Conservation (phyloP, 2,329 filamentous ascomycete genomes). For the Macrophomina tecta region DNA sequence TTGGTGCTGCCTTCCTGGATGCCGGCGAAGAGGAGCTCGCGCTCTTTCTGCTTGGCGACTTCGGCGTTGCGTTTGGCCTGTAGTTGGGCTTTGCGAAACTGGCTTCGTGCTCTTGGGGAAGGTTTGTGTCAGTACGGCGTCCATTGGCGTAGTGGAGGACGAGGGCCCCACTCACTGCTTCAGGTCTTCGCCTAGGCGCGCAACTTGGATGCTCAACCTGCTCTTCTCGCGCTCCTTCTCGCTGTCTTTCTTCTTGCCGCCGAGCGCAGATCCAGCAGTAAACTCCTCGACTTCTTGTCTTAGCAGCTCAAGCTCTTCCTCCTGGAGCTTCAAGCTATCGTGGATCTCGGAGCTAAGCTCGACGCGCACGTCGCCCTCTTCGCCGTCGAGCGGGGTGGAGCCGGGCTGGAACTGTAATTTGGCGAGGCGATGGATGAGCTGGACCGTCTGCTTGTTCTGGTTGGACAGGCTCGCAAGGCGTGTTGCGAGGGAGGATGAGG, state of each 20-base stretch:
- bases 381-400: constrained; percentile 63
- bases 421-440: constrained; percentile 62
- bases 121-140: constrained; percentile 14
- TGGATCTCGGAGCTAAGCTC: constrained; percentile 84
- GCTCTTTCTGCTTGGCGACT: constrained; percentile 75
- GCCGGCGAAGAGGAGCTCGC: constrained; percentile 74
- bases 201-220: constrained; percentile 69
- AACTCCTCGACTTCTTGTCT: constrained; percentile 79
- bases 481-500: constrained; percentile 48
- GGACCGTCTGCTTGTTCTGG: constrained; percentile 58
- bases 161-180: constrained; percentile 62
- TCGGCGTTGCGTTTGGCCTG: constrained; percentile 77
- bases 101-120: constrained; percentile 59
- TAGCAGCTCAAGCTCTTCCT: constrained; percentile 83
- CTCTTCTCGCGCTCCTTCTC: constrained; percentile 67
- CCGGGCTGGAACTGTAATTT: constrained; percentile 67
- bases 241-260: constrained; percentile 53
- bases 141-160: constrained; percentile 48
- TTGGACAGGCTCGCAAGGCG: constrained; percentile 61
- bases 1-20: constrained; percentile 56
- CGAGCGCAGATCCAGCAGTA: constrained; percentile 47
- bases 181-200: constrained; percentile 72
- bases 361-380: constrained; percentile 69
- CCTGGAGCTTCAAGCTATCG: constrained; percentile 74
- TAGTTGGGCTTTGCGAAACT: constrained; percentile 83